Base-by-base conservation (phyloP, 2,329 filamentous ascomycete species). In the Penicillium rolfsii region DNA sequence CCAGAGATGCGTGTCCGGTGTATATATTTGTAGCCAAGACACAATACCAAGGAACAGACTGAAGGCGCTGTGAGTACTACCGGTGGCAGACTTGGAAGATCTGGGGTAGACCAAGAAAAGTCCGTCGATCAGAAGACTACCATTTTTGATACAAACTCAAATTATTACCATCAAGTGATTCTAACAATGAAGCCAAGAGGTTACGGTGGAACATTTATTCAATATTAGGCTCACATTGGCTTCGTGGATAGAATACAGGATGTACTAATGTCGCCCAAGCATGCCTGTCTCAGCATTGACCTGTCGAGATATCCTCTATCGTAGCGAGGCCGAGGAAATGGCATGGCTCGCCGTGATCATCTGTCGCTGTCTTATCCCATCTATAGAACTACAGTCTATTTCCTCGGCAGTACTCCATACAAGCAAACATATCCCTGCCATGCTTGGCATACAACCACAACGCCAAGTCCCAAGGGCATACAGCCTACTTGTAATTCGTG, bases 381-480 rank as follows among this genome's bases (percentile, higher is more conserved):
- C 45, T 52, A 41, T 56, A 43, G 43, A 50, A 5, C 9, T 11
- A n/a, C 16, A 11, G 40, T 49, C 19, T 53, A 52, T 33, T 41
- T 45, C 9, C 50, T 35, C 52, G 48, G 45, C 40, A 59, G 9
- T 22, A 22, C 52, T 22, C 30, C 52, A 61, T 64, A 14, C 35
- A 38, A 35, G 33, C 45, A 35, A 56, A 43, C 26, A 33, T 12
- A 61, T 57, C 57, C 62, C 59, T 62, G 59, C 58, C 48, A 46
- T 57, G 38, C 62, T 62, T 59, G 57, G 59, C 61, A 57, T 50
- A 53, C 30, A 55, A 45, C 4, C 56, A 40, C 14, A 52, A 19
- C 40, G 48, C 59, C 59, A 59, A 50, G 49, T 48, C 52, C 19
- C 12, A 55, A 60, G 40, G 52, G 52, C n/a, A 50, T 24, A 41